Base-by-base conservation (phyloP, 2,329 filamentous ascomycete genomes). In the Colletotrichum incanum region DNA sequence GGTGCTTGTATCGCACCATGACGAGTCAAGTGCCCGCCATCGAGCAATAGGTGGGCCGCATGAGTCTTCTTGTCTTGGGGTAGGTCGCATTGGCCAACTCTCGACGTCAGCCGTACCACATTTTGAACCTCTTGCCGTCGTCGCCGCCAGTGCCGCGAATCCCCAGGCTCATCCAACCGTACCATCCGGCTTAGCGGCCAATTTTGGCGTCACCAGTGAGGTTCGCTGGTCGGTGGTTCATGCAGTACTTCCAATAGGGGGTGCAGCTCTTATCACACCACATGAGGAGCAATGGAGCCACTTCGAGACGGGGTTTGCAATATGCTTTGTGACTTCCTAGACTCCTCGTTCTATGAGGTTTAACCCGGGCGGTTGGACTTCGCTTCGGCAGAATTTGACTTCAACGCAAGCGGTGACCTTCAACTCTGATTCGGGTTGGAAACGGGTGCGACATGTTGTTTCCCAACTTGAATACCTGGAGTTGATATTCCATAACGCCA, bases 11-110 rank as follows among this genome's bases (percentile, higher is more conserved):
- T 70, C 47, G 60, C 70, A 64, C 65, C 47, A 60, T 11, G 28
- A 23, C 69, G 65, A 70, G 70, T 70, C 70, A 72, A 72, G 70
- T 65, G 70, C 65, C 52, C 65, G 65, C 65, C 54, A 55, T 69
- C 59, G 28, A 71, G 49, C 59, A 45, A 26, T 20, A 16, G 66
- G 31, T 69, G 45, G 54, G 31, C 43, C 50, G 65, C 58, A 70
- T 54, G 45, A 58, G 66, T 43, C 37, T 50, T 14, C 50, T 47
- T 49, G 47, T 58, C 55, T 58, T 26, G 55, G 54, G 31, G 45
- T 39, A 65, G 56, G 65, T 72, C 47, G 65, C 52, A 72, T 69
- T 65, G 28, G 49, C 43, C 54, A 34, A 23, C 34, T 28, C 59
- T 49, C 69, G 59, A 49, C 65, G 52, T 69, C 59, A 65, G 59